Conservation (phyloP, 1,284 basidiomycete species). For the Apiotrichum akiyoshidainum region DNA sequence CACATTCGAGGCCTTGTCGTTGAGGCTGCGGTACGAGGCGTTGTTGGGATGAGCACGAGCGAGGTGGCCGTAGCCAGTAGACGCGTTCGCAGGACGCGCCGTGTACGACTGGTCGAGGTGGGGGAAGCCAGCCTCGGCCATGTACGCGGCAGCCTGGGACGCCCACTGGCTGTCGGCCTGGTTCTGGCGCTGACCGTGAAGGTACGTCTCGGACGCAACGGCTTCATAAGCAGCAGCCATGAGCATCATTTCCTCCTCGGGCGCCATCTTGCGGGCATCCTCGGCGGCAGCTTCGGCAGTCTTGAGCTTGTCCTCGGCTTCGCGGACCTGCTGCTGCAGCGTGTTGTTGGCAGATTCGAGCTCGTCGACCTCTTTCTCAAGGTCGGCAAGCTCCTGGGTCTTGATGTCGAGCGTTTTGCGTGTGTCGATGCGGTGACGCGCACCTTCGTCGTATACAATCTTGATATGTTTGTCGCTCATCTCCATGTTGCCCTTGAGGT, state of each 20-base stretch:
- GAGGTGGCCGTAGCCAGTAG: slow-evolving; percentile 32
- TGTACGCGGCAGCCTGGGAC: slow-evolving; percentile 45
- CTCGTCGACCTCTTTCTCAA: slow-evolving; percentile 37
- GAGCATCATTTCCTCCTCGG: slow-evolving; percentile 50
- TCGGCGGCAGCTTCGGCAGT: slow-evolving; percentile 30
- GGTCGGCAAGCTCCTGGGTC: slow-evolving; percentile 45
- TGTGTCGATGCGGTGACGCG: slow-evolving; percentile 37
- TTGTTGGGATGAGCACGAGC: slow-evolving; percentile 22
- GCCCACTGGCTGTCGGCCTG: slow-evolving; percentile 38
- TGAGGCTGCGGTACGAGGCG: slow-evolving; percentile 28
- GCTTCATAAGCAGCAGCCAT: slow-evolving; percentile 49
- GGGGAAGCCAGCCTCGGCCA: slow-evolving; percentile 49
- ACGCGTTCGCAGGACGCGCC: slow-evolving; percentile 30
- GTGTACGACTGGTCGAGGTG: slow-evolving; percentile 45
- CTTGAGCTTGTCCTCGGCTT: slow-evolving; percentile 45
- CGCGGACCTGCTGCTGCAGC: slow-evolving; percentile 34
- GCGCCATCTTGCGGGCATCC: slow-evolving; percentile 37
- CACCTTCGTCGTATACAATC: slow-evolving; percentile 58
- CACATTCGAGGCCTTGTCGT: slow-evolving; percentile 7
- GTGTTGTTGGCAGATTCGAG: slow-evolving; percentile 38
- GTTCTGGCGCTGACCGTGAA: slow-evolving; percentile 32
- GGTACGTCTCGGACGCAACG: slow-evolving; percentile 43
- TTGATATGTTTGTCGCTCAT: slow-evolving; percentile 45
- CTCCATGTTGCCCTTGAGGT: slow-evolving; percentile 58
- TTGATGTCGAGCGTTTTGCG: slow-evolving; percentile 63